Percentiles rank a stretch among this genome's conserved stretches.
Evolutionary conservation across 1,139 yeast genomes (phyloP).

Genomic region (Debaryomycetaceae sp.): DNA sequence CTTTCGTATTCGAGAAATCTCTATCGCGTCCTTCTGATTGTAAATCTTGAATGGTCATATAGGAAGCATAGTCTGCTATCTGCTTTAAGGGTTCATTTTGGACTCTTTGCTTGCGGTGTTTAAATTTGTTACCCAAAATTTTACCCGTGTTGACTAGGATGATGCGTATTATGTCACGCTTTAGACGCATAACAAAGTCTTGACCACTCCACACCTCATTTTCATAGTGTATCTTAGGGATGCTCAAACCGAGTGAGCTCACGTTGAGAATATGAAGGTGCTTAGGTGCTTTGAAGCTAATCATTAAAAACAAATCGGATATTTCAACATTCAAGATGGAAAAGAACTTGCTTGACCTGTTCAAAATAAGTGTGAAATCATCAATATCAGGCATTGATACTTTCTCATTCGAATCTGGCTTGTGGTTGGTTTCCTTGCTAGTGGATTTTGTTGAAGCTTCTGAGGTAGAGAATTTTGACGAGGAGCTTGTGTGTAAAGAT

Average conservation of each 20-base stretch:
- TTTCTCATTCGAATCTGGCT: not conserved
- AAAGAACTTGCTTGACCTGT: slow-evolving; percentile 63
- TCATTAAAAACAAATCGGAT: slow-evolving; percentile 48
- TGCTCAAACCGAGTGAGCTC: slow-evolving; percentile 57
- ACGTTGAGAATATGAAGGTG: slow-evolving; percentile 66
- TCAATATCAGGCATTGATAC: slow-evolving; percentile 12
- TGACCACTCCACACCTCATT: slow-evolving; percentile 78
- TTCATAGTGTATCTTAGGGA: slow-evolving; percentile 63
- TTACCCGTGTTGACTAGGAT: slow-evolving; percentile 76
- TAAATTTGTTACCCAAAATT: slow-evolving; percentile 73
- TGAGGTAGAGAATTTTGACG: not conserved
- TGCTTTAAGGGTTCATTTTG: slow-evolving; percentile 42
- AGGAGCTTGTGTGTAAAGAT: not conserved
- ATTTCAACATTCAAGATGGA: slow-evolving; percentile 61
- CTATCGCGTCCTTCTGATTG: slow-evolving; percentile 28
- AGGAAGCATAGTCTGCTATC: slow-evolving; percentile 37
- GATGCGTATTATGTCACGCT: slow-evolving; percentile 65
- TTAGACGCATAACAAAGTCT: slow-evolving; percentile 62
- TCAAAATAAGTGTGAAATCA: slow-evolving; percentile 56
- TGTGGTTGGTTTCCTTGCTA: not conserved
- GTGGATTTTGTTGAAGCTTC: not conserved
- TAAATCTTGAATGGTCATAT: slow-evolving; percentile 38
- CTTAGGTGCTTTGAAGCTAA: slow-evolving; percentile 78
- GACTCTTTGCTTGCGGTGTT: slow-evolving; percentile 29
- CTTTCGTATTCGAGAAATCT: slow-evolving; percentile 9